A percentile compares a stretch with the other conserved stretches of the same genome.
phyloP scores from a whole-genome alignment of 495 filamentous ascomycete genomes.

The Tuber borchii region DNA sequence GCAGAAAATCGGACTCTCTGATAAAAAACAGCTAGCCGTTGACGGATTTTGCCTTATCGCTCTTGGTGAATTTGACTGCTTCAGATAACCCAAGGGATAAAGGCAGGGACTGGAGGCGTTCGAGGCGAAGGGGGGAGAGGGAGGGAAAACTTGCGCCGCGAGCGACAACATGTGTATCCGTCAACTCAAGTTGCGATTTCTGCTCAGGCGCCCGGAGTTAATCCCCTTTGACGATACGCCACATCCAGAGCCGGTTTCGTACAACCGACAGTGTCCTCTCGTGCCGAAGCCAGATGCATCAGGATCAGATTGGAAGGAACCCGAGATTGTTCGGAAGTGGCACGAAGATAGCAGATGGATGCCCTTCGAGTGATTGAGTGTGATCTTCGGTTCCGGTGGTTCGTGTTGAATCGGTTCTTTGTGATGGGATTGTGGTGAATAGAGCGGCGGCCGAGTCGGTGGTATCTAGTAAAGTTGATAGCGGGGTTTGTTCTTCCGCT shows the following conservation, averaged over 20 bases:
- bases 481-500: neutral
- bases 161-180: neutral
- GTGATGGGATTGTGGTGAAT: neutral
- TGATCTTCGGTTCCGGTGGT: neutral
- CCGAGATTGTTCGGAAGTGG: neutral
- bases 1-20: neutral
- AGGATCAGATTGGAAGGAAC: neutral
- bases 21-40: neutral
- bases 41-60: neutral
- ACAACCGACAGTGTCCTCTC: neutral
- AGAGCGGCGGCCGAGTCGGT: neutral
- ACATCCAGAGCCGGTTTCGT: neutral
- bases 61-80: neutral
- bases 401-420: neutral
- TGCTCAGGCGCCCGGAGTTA: neutral
- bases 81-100: neutral
- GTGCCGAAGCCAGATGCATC: neutral
- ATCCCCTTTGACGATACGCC: neutral
- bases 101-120: neutral
- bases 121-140: neutral
- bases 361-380: neutral
- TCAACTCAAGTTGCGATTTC: neutral
- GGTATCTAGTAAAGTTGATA: neutral
- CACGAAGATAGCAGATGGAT: neutral
- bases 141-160: neutral